Conservation (phyloP, 208 protist genomes). For the Crithidia sp. region DNA sequence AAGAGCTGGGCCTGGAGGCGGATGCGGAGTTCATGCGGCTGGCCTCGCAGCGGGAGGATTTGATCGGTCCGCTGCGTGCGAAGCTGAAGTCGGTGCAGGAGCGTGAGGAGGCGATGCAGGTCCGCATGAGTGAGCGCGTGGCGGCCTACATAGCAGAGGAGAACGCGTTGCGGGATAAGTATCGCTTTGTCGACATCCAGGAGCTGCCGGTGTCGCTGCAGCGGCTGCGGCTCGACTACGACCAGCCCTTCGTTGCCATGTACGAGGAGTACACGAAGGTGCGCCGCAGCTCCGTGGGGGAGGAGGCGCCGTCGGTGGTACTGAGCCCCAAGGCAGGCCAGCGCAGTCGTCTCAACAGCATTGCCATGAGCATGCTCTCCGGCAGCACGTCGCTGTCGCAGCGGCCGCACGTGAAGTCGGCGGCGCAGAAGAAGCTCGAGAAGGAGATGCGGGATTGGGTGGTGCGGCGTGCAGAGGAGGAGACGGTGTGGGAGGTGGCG, state of each 20-base stretch:
- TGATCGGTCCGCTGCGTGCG: slow-evolving; percentile 29
- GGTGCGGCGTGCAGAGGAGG: slow-evolving; percentile 43
- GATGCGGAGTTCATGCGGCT: no score
- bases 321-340: neutral
- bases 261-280: slow-evolving; percentile 36
- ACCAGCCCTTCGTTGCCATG: slow-evolving; percentile 36
- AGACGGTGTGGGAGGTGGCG: slow-evolving; percentile 13
- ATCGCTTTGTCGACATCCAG: no score
- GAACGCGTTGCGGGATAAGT: no score
- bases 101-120: no score
- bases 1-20: slow-evolving; percentile 12
- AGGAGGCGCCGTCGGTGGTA: slow-evolving; percentile 14
- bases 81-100: no score
- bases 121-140: no score
- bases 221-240: slow-evolving; percentile 25
- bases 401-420: slow-evolving; percentile 24
- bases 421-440: slow-evolving; percentile 39
- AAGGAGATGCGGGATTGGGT: slow-evolving; percentile 54
- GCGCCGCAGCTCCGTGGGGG: slow-evolving; percentile 16
- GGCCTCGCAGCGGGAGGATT: slow-evolving; percentile 28
- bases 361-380: slow-evolving; percentile 6
- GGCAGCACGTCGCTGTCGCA: slow-evolving; percentile 10
- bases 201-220: slow-evolving; percentile 31
- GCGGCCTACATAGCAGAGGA: no score
- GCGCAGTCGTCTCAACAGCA: slow-evolving; percentile 25